These are phyloP conservation scores for Bipolaris bicolor DNA, from an alignment of 2,329 filamentous ascomycete genomes.

Conservation along the genomic window DNA sequence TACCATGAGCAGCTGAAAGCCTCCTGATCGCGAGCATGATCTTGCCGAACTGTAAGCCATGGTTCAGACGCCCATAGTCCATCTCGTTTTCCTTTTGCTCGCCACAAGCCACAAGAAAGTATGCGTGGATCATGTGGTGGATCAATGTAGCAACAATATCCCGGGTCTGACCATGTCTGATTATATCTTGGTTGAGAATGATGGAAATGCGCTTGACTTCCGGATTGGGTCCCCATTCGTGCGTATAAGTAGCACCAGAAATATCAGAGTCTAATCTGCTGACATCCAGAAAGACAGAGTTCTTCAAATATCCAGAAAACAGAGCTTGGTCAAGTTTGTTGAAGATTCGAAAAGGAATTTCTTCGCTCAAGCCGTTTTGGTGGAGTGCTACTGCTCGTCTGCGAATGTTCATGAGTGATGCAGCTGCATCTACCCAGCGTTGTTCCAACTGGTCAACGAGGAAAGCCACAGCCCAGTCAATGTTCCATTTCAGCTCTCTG, in stretches of 20 bases:
- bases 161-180: conserved; percentile 35
- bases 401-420: conserved; percentile 26
- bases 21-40: conserved; percentile 49
- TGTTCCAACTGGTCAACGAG: conserved; percentile 41
- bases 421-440: conserved; percentile 24
- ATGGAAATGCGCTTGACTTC: conserved; percentile 47
- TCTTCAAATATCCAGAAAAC: conserved; percentile 48
- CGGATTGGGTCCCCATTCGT: conserved; percentile 33
- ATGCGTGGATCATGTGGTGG: conserved; percentile 56
- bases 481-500: conserved; percentile 47
- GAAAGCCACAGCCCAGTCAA: conserved; percentile 53
- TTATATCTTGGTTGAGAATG: conserved; percentile 34
- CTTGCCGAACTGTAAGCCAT: conserved; percentile 51
- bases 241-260: conserved; percentile 47
- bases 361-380: conserved; percentile 22
- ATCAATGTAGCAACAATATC: conserved; percentile 48
- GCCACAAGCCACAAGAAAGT: conserved; percentile 52
- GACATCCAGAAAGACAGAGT: conserved; percentile 47
- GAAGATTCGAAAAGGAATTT: conserved; percentile 47
- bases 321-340: conserved; percentile 45
- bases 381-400: conserved; percentile 20
- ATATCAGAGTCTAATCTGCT: conserved; percentile 29
- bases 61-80: conserved; percentile 45
- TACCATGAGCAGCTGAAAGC: conserved; percentile 33
- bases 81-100: conserved; percentile 40